Conservation (phyloP, 805 yeast genomes). For the Grigorovia yakushimaensis region DNA sequence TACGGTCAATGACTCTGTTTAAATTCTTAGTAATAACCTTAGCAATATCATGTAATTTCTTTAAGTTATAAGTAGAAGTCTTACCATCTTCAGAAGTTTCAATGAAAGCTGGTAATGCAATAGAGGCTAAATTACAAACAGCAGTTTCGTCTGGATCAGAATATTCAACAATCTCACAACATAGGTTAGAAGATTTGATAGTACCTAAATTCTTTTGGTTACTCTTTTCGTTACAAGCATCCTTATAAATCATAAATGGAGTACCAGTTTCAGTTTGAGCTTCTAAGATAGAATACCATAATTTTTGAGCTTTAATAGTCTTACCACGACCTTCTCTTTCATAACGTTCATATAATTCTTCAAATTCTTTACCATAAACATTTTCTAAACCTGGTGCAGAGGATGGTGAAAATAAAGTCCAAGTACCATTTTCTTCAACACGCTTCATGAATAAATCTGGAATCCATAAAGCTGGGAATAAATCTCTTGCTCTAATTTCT, state of each 20-base stretch:
- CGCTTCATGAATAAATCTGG: constrained; percentile 91
- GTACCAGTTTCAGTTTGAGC: constrained; percentile 95
- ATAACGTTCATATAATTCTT: constrained; percentile 56
- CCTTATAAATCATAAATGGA: constrained; percentile 91
- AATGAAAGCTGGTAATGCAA: constrained; percentile 78
- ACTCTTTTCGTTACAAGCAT: constrained; percentile 76
- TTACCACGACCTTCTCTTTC: constrained; percentile 60
- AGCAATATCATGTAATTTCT: constrained; percentile 61
- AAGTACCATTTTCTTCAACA: constrained; percentile 65
- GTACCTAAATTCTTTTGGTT: constrained; percentile 90
- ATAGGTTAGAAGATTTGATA: constrained; percentile 85
- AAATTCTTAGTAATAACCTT: constrained; percentile 73
- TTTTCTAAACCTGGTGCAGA: constrained; percentile 82
- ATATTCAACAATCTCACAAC: constrained; percentile 91
- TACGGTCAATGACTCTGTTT: constrained; percentile 75
- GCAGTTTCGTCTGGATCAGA: constrained; percentile 90
- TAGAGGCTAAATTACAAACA: constrained; percentile 87
- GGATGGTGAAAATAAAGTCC: constrained; percentile 88
- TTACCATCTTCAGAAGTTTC: constrained; percentile 35
- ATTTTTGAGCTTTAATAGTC: constrained; percentile 73
- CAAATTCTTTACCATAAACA: constrained; percentile 77
- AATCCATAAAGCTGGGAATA: constrained; percentile 90
- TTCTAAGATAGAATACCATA: constrained; percentile 83
- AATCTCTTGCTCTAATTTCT: constrained; percentile 85
- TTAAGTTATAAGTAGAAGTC: constrained; percentile 55